Base-by-base conservation (phyloP, 78 protist species). In the Polysphondylium violaceum region DNA sequence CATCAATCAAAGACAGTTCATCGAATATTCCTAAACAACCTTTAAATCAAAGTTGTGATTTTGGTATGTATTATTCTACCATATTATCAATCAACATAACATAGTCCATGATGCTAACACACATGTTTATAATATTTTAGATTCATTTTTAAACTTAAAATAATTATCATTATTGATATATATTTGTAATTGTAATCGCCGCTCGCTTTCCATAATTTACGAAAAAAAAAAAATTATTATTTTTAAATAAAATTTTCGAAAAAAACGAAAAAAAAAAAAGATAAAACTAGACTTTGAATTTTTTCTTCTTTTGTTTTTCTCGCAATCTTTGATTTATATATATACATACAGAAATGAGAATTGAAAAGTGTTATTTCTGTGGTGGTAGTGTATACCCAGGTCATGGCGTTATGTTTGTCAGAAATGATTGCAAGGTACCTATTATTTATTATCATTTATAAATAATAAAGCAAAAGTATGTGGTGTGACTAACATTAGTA, bases 381-480 rank as follows among this genome's bases (percentile, higher is more conserved):
- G 91, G 95, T 33, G 63, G 89, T 31, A 92, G 97, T 4, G 65
- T 97, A 14, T 99, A 99, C 83, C 99, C 99, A 3, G 99, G 99
- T 9, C 99, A 98, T 75, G 99, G 99, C 44, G 75, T 78, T 27
- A 60, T 53, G 25, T 99, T 98, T 56, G 98, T 99, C 51, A 96
- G 99, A 51, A 99, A 99, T 25, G 99, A 99, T 73, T 75, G 94
- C 36, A 98, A 98, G 81, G 97, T 97, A 9, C 1, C 58, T 67
- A 53, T 38, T 14, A 31, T 11, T 71, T 27, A 27, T n/a, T 43
- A 60, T 31, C 11, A 60, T 31, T 31, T 31, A 60, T 16, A 3
- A 9, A n/a, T n/a, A n/a, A n/a, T n/a, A n/a, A n/a, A n/a, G n/a
- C n/a, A n/a, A n/a, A n/a, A n/a, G n/a, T n/a, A n/a, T n/a, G 2